Evolutionary conservation across 345 rosid species (phyloP), one percentile per base, ranked within the genome.

Genomic region (Citrus unshiu): DNA sequence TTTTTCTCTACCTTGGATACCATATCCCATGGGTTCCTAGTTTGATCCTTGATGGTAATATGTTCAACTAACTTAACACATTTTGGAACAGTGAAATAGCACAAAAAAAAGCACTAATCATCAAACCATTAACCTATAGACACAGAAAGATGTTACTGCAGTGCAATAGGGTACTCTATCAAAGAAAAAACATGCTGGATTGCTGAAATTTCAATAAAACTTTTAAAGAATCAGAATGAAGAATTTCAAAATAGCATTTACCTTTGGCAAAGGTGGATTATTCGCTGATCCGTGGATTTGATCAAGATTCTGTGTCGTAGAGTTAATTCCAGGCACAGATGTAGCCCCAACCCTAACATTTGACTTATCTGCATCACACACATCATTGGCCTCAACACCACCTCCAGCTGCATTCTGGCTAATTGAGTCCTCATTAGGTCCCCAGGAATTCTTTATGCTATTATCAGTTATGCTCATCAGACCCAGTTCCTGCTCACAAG

Each of bases 401-500:
- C 61, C 83, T 30, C 78, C 85, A 35, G 86, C 68, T 40, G 12
- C 76, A 64, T 78, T 88, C 76, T 81, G 91, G 76, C 79, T 68
- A 30, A 74, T 51, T 4, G 80, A 30, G 49, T 76, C 86, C 13
- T 91, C 91, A 30, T 79, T 74, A 69, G 85, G 72, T 37, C 69
- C 87, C 83, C 86, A 81, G 19, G 77, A 62, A 25, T 70, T 68
- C 54, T 68, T 84, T 60, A 56, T 65, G 25, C 74, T 76, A 72
- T 87, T 84, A 74, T 90, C 97, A 67, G 88, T 83, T 62, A 96
- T 93, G 80, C 94, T 94, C 98, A 97, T 94, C 86, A 91, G 81
- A 60, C 98, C 94, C 86, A 94, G 43, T 84, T 87, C 96, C 84
- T 93, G 85, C 81, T 92, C 98, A 72, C 98, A 94, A 35, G 82